phyloP scores from a whole-genome alignment of 371 early-diverging fungal genomes.

The Astathelohania contejeani region DNA sequence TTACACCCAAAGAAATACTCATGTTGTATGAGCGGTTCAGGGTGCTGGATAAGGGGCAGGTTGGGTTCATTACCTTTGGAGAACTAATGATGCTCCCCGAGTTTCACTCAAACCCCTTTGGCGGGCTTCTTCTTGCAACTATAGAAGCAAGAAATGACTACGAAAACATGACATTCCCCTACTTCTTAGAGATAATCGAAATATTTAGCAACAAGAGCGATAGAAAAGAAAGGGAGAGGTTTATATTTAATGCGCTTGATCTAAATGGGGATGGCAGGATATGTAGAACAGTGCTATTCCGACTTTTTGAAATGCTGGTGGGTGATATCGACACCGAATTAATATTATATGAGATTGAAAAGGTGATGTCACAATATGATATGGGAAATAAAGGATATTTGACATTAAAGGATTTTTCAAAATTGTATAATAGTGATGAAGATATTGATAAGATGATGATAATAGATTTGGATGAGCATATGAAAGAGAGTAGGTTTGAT shows the following conservation, averaged over 20 bases:
- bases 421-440: constrained; percentile 30
- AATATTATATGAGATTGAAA: constrained; percentile 12
- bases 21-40: constrained; percentile 42
- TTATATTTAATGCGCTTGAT: constrained; percentile 43
- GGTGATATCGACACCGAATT: constrained; percentile 4
- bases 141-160: constrained; percentile 36
- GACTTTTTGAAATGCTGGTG: constrained; percentile 24
- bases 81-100: constrained; percentile 46
- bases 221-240: constrained; percentile 28
- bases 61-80: constrained; percentile 34
- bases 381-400: constrained; percentile 38
- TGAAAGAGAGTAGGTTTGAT: too few species aligned
- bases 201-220: constrained; percentile 27
- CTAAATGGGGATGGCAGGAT: constrained; percentile 34
- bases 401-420: constrained; percentile 30
- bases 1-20: constrained; percentile 31
- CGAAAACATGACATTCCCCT: constrained; percentile 39
- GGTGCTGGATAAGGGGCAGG: constrained; percentile 25
- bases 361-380: constrained; percentile 35
- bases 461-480: too few species aligned
- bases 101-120: constrained; percentile 45
- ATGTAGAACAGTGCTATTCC: constrained; percentile 23
- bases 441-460: constrained; percentile 31
- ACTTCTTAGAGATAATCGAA: constrained; percentile 37
- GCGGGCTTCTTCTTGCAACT: constrained; percentile 22